Conservation (phyloP, 495 filamentous ascomycete species). For the Pseudevernia furfuracea region DNA sequence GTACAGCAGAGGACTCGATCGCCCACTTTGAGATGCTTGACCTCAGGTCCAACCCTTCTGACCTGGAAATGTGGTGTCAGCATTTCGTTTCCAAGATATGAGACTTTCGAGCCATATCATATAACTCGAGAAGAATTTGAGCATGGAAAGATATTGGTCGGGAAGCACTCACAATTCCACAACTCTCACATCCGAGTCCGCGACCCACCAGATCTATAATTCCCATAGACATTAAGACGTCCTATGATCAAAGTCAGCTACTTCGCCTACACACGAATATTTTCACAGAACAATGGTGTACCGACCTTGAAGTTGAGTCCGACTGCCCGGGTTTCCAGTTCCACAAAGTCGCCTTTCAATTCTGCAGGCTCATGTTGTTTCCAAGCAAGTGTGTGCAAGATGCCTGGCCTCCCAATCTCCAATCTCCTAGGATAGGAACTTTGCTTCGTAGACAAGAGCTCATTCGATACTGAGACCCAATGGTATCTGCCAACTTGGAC, state of each 20-base stretch:
- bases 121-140: background rate
- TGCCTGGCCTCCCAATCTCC: slow-evolving; percentile 25
- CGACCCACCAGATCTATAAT: slow-evolving; percentile 30
- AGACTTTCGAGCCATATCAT: background rate
- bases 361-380: slow-evolving; percentile 22
- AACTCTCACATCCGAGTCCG: slow-evolving; percentile 37
- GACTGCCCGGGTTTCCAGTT: slow-evolving; percentile 30
- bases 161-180: slow-evolving; percentile 33
- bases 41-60: slow-evolving; percentile 30
- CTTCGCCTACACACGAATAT: slow-evolving; percentile 25
- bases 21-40: slow-evolving; percentile 33
- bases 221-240: slow-evolving; percentile 35
- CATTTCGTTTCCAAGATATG: background rate
- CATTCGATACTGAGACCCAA: slow-evolving; percentile 9
- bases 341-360: slow-evolving; percentile 34
- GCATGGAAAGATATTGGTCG: background rate
- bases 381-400: slow-evolving; percentile 30
- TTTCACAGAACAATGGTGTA: slow-evolving; percentile 30
- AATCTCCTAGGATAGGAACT: slow-evolving; percentile 14
- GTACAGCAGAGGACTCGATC: slow-evolving; percentile 31
- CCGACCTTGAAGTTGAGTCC: slow-evolving; percentile 40
- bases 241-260: slow-evolving; percentile 26
- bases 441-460: background rate
- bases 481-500: slow-evolving; percentile 17
- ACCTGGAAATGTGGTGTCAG: background rate